These are phyloP conservation scores for Lepidium africanum DNA, from an alignment of 345 rosid species.

Conservation along the genomic window DNA sequence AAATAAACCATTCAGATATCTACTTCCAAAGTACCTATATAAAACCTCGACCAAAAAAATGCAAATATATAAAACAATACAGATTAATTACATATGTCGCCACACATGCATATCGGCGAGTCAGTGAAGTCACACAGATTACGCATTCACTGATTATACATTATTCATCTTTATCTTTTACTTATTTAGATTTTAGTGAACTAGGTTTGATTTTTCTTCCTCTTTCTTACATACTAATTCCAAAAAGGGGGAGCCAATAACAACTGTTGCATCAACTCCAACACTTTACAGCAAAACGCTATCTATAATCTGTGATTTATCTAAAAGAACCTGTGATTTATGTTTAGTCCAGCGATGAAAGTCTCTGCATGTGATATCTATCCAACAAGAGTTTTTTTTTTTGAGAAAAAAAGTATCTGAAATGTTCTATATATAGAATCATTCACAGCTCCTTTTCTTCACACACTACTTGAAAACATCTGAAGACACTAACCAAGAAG, in stretches of 20 bases:
- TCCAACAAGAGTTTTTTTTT: slow-evolving; percentile 8
- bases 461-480: slow-evolving; percentile 13
- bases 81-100: background rate
- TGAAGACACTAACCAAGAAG: background rate
- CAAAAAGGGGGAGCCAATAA: slow-evolving; percentile 1
- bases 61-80: background rate
- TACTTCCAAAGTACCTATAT: background rate
- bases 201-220: slow-evolving; percentile 15
- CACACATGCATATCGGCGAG: background rate
- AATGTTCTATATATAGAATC: slow-evolving; percentile 22
- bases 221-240: background rate
- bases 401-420: background rate
- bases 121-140: slow-evolving; percentile 4
- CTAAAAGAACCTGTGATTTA: background rate
- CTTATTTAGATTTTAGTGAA: background rate
- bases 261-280: slow-evolving; percentile 16
- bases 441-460: background rate
- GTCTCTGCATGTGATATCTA: slow-evolving; percentile 29
- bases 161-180: background rate
- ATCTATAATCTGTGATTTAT: slow-evolving; percentile 25
- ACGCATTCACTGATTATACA: background rate
- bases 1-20: slow-evolving; percentile 4
- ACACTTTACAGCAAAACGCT: slow-evolving; percentile 33
- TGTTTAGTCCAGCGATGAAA: slow-evolving; percentile 21
- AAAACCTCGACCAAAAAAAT: too few relatives aligned